Base-by-base conservation (phyloP, 164 flowering plant species). In the Umbellularia californica region DNA sequence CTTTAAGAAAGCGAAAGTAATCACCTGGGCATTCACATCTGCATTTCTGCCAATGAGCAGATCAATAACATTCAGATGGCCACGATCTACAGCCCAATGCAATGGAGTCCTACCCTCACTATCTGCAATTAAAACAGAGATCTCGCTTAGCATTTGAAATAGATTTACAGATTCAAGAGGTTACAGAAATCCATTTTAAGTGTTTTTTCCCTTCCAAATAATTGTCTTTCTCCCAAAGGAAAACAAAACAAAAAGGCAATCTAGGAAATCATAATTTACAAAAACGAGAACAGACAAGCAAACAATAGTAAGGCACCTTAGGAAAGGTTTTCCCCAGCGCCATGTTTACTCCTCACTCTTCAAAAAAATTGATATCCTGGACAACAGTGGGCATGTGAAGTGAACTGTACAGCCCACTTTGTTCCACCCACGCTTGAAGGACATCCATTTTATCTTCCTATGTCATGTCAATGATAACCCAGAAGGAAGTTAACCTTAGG, bases 41-140 rank as follows among this genome's bases (percentile, higher is more conserved):
- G 99, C 92, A 72, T 83, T 83, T 72, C 70, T 89, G 76, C 85
- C 83, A 73, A 89, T 52, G 58, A 95, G 94, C 73, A 87, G 76
- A 70, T 89, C 93, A 4, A 81, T 75, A 28, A 86, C 72, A 25
- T 84, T 80, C 20, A 84, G 69, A 76, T 92, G 97, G 60, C 97
- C 99, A 76, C 98, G 94, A 76, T 95, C 99, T n/a, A 93, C 97
- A 78, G 97, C 99, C 97, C 97, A 95, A 76, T 95, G 99, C 83
- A 95, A 78, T 50, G 99, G 90, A 2, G 97, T 88, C 70, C 94
- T 86, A 22, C 97, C 99, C 80, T 95, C 97, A 73, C 99, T 87
- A 81, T 95, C 99, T 95, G 93, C 81, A 82, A 76, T 71, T 50
- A 69, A 69, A n/a, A 66, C 14, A 67, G 20, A 19, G 20, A 64